Percentiles rank a stretch among this genome's conserved stretches.
phyloP scores from a whole-genome alignment of 306 rosid species.

The Crataegus laevigata region DNA sequence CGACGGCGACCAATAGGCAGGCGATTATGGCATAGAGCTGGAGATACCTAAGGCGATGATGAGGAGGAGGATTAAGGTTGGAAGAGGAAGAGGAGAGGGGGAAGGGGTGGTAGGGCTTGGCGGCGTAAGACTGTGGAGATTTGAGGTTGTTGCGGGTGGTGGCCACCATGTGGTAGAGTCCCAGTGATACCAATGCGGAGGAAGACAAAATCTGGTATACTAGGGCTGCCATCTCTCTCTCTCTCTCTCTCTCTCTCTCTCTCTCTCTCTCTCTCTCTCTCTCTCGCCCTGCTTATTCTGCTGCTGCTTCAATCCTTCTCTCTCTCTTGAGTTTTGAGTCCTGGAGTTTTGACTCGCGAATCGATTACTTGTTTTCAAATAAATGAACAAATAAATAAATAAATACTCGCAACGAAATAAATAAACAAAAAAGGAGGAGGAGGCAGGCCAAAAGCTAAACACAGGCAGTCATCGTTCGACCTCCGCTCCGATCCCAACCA shows the following conservation, averaged over 20 bases:
- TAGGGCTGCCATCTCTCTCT: constrained; percentile 22
- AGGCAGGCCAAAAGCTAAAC: no score
- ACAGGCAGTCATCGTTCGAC: no score
- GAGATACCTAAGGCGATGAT: constrained; percentile 42
- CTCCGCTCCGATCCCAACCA: no score
- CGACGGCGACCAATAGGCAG: constrained; percentile 41
- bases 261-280: no score
- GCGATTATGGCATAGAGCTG: constrained; percentile 44
- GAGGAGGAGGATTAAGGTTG: neutral
- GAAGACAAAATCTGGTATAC: constrained; percentile 50
- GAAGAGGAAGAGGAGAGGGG: constrained; percentile 30
- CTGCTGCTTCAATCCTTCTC: no score
- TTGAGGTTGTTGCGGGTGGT: constrained; percentile 50
- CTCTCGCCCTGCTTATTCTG: neutral
- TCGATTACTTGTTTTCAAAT: no score
- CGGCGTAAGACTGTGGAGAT: constrained; percentile 57
- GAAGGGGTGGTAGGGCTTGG: constrained; percentile 75
- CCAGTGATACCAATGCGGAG: constrained; percentile 39
- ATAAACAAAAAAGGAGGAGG: no score
- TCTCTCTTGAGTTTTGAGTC: no score
- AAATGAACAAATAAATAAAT: no score
- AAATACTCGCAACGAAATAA: no score
- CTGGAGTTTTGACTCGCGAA: no score
- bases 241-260: neutral
- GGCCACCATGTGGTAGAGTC: constrained; percentile 58